These are phyloP conservation scores for Neofusicoccum umdonicola DNA, from an alignment of 2,329 filamentous ascomycete genomes.

Conservation along the genomic window DNA sequence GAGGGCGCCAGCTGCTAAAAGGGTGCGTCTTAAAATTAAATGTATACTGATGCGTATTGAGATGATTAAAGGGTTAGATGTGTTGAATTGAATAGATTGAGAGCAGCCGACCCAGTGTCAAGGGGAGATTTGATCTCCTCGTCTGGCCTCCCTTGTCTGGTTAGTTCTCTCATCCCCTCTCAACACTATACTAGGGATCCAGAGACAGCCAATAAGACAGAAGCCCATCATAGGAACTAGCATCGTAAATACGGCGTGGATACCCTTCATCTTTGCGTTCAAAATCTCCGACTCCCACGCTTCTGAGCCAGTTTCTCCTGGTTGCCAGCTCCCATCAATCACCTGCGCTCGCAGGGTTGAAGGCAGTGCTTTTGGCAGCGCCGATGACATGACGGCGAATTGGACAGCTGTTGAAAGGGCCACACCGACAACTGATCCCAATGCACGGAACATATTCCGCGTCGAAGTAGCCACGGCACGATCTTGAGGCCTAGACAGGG, in stretches of 20 bases:
- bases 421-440: constrained; percentile 27
- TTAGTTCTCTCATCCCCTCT: background rate
- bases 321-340: constrained; percentile 22
- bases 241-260: constrained; percentile 27
- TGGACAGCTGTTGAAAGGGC: constrained; percentile 17
- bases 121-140: too few species aligned
- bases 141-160: too few species aligned
- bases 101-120: too few species aligned
- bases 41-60: too few species aligned
- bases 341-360: constrained; percentile 19
- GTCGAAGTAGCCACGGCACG: constrained; percentile 30
- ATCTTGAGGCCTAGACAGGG: constrained; percentile 23
- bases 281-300: constrained; percentile 21
- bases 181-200: background rate
- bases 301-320: constrained; percentile 15
- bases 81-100: too few species aligned
- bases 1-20: too few species aligned
- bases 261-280: constrained; percentile 25
- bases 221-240: constrained; percentile 29
- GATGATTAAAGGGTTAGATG: too few species aligned
- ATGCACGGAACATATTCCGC: constrained; percentile 28
- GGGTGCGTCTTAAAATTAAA: too few species aligned
- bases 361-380: background rate
- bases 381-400: constrained; percentile 14
- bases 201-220: background rate